A percentile compares a stretch with the other conserved stretches of the same genome.
These are phyloP conservation scores for Ophiosphaerella herpotricha DNA, from an alignment of 2,329 filamentous ascomycete genomes.

Conservation along the genomic window DNA sequence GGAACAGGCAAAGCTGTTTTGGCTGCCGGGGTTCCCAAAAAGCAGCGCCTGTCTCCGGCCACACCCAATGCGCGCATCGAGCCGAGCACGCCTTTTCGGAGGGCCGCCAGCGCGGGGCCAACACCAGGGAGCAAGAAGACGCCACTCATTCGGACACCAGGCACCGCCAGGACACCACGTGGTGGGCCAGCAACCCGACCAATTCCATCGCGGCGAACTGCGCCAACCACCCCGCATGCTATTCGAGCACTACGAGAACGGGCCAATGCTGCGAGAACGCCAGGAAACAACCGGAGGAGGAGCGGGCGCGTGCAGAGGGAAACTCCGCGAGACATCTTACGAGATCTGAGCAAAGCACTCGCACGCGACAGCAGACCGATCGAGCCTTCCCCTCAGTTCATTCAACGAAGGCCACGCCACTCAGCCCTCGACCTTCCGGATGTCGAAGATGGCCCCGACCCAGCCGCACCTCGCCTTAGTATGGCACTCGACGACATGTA, in stretches of 20 bases:
- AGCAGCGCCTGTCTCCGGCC: slow-evolving; percentile 36
- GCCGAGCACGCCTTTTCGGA: slow-evolving; percentile 42
- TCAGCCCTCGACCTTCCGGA: slow-evolving; percentile 49
- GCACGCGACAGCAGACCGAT: slow-evolving; percentile 54
- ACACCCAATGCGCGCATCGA: slow-evolving; percentile 28
- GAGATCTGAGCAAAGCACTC: slow-evolving; percentile 59
- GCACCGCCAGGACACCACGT: slow-evolving; percentile 42
- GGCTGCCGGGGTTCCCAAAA: slow-evolving; percentile 25
- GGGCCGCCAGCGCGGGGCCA: slow-evolving; percentile 40
- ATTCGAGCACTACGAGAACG: slow-evolving; percentile 60
- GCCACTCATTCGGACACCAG: slow-evolving; percentile 41
- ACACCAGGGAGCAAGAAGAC: slow-evolving; percentile 40
- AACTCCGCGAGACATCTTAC: slow-evolving; percentile 60
- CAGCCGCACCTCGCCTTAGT: slow-evolving; percentile 46
- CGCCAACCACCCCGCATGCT: slow-evolving; percentile 61
- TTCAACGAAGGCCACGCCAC: slow-evolving; percentile 31
- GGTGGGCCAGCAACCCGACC: slow-evolving; percentile 39
- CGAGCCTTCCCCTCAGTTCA: slow-evolving; percentile 52
- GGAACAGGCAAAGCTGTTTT: too few relatives aligned
- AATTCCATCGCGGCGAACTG: slow-evolving; percentile 41
- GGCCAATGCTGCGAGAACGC: slow-evolving; percentile 54
- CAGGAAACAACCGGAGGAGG: slow-evolving; percentile 53
- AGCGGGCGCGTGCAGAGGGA: slow-evolving; percentile 58
- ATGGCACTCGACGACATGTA: slow-evolving; percentile 51
- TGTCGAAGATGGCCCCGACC: slow-evolving; percentile 54